Percentiles rank a stretch among this genome's conserved stretches.
These are phyloP conservation scores for Phytophthora citrophthora DNA, from an alignment of 352 stramenopile species.

Conservation along the genomic window DNA sequence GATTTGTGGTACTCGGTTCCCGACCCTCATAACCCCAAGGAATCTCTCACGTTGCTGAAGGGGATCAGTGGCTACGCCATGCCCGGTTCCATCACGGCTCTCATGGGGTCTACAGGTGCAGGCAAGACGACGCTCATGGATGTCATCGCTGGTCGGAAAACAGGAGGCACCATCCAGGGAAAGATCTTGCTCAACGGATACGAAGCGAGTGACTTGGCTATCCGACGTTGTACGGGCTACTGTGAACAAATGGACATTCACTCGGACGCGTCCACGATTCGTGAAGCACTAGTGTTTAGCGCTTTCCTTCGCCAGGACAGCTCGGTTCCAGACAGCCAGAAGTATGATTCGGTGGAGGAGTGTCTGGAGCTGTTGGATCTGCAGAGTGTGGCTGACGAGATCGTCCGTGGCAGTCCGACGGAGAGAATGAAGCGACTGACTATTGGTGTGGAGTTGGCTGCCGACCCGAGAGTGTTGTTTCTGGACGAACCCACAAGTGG, in stretches of 20 bases:
- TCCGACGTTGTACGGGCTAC: slow-evolving; percentile 43
- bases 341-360: slow-evolving; percentile 41
- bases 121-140: slow-evolving; percentile 94
- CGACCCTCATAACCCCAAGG: slow-evolving; percentile 35
- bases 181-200: slow-evolving; percentile 59
- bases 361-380: slow-evolving; percentile 43
- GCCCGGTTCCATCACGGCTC: slow-evolving; percentile 52
- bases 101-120: slow-evolving; percentile 65
- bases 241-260: slow-evolving; percentile 89
- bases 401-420: slow-evolving; percentile 46
- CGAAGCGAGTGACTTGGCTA: slow-evolving; percentile 35
- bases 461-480: slow-evolving; percentile 81
- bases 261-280: slow-evolving; percentile 81
- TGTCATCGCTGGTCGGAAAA: slow-evolving; percentile 92
- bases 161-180: slow-evolving; percentile 68
- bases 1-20: slow-evolving; percentile 49
- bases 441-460: slow-evolving; percentile 90
- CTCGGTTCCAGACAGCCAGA: slow-evolving; percentile 33
- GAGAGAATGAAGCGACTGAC: slow-evolving; percentile 56
- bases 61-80: slow-evolving; percentile 46
- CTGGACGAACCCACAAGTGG: slow-evolving; percentile 66
- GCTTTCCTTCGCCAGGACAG: slow-evolving; percentile 67
- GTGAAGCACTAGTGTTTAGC: slow-evolving; percentile 89
- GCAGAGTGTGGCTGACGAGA: slow-evolving; percentile 34
- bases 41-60: slow-evolving; percentile 71